Conservation (phyloP, 2,329 filamentous ascomycete genomes). For the Stemphylium vesicarium region DNA sequence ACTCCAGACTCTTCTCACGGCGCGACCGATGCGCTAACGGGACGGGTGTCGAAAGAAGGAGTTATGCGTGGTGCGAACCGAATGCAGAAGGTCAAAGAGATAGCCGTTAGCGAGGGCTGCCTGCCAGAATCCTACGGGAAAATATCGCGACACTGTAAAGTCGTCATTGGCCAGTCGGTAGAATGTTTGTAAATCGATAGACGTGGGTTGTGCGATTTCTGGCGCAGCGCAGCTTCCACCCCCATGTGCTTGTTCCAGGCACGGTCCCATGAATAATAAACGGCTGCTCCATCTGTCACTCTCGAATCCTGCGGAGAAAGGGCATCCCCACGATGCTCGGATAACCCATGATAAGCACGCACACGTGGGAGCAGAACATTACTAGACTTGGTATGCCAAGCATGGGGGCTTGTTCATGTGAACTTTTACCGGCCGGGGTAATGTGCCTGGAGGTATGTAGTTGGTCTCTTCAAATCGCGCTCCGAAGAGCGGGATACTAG, state of each 20-base stretch:
- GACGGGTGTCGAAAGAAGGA: neutral
- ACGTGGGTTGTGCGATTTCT: neutral
- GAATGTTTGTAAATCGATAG: neutral
- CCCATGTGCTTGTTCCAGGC: constrained; percentile 14
- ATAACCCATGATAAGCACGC: constrained; percentile 41
- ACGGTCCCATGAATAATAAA: constrained; percentile 10
- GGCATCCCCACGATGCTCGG: constrained; percentile 29
- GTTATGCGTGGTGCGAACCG: constrained; percentile 10
- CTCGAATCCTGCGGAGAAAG: constrained; percentile 15
- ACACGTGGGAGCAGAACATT: constrained; percentile 38
- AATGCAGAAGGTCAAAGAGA: constrained; percentile 25
- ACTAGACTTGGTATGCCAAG: constrained; percentile 32
- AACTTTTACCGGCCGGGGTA: constrained; percentile 28
- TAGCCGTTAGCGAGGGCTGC: constrained; percentile 13
- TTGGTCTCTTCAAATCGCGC: constrained; percentile 24
- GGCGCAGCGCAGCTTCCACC: constrained; percentile 2
- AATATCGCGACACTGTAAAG: constrained; percentile 6
- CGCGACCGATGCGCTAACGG: constrained; percentile 9
- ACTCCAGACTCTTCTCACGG: constrained; percentile 5
- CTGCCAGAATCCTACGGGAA: constrained; percentile 20
- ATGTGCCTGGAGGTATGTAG: constrained; percentile 22
- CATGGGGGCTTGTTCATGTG: constrained; percentile 40
- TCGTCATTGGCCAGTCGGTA: constrained; percentile 13
- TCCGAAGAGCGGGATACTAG: constrained; percentile 10
- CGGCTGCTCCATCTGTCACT: constrained; percentile 6